Evolutionary conservation across 257 asterid species (phyloP), one percentile per base, ranked within the genome.

Genomic region (Paraleonurus japonicus): DNA sequence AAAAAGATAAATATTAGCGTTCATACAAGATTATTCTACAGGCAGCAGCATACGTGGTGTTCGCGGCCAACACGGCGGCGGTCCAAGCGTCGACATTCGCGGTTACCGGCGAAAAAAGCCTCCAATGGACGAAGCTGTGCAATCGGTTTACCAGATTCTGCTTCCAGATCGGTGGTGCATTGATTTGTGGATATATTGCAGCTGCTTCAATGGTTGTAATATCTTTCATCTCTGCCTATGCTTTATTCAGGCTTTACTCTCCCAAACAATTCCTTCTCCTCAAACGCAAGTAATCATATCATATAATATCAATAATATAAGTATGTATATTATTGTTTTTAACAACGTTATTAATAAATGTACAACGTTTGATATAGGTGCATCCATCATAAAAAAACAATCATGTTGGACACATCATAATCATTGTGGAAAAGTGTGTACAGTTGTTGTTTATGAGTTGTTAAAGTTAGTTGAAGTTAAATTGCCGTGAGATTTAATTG

Each of bases 51-150:
- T 92, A 92, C 84, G 24, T 75, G 4, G 86, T 84, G 7, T 88
- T 89, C 27, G 95, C 74, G 6, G 69, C 77, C 62, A 81, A 68
- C 7, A 55, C 85, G 15, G 90, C 95, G 22, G 96, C 96, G 17
- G 2, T 60, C 1, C 86, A 79, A 50, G 96, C 79, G 13, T 82
- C 89, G 41, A 9, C 45, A 22, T 4, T 90, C 1, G 98, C 96
- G 32, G 32, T 92, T 5, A 81, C 76, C n/a, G 96, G 96, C 3
- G 86, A 78, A 33, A 53, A 60, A 28, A 76, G 82, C 22, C 78
- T 92, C 27, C 87, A 85, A 22, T 90, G 96, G 98, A 84, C 83
- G 92, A 86, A 92, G 58, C 2, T 84, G 1, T 92, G 98, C 85
- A 70, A 90, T 45, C 79, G 50, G 50, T 92, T 64, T 37, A 81